These are phyloP conservation scores for Bipolaris zeicola DNA, from an alignment of 2,329 filamentous ascomycete genomes.

Conservation along the genomic window DNA sequence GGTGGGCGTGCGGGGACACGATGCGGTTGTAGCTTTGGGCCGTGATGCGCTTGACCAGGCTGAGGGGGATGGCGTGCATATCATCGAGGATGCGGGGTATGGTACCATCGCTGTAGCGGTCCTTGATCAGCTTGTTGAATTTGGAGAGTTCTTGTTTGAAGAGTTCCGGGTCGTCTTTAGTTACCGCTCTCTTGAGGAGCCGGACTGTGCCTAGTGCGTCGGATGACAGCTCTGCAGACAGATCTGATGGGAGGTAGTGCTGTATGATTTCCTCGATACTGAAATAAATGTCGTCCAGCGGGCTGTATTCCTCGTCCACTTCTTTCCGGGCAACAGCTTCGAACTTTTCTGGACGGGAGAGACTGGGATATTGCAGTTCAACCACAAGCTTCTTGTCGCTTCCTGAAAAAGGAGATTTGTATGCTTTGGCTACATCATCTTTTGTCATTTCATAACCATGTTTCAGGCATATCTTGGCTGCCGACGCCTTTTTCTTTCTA, in stretches of 20 bases:
- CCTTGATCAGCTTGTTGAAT: constrained; percentile 75
- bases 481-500: constrained; percentile 18
- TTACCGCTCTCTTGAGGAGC: constrained; percentile 74
- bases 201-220: constrained; percentile 76
- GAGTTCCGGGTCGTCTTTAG: constrained; percentile 67
- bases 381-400: constrained; percentile 57
- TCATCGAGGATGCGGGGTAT: constrained; percentile 73
- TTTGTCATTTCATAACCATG: constrained; percentile 52
- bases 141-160: constrained; percentile 75
- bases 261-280: constrained; percentile 66
- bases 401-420: constrained; percentile 58
- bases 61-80: constrained; percentile 71
- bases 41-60: constrained; percentile 74
- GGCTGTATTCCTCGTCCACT: constrained; percentile 51
- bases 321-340: constrained; percentile 37
- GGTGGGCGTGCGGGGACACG: constrained; percentile 85
- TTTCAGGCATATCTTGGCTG: constrained; percentile 36
- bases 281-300: constrained; percentile 74
- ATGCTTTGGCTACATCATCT: constrained; percentile 52
- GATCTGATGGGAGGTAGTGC: constrained; percentile 75
- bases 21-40: constrained; percentile 90
- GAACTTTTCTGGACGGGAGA: constrained; percentile 66
- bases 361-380: constrained; percentile 83
- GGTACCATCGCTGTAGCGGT: constrained; percentile 70
- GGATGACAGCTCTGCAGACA: constrained; percentile 71